Percentiles rank a stretch among this genome's conserved stretches.
phyloP scores from a whole-genome alignment of 129 eudicot genomes.

The Artemisia argyi region DNA sequence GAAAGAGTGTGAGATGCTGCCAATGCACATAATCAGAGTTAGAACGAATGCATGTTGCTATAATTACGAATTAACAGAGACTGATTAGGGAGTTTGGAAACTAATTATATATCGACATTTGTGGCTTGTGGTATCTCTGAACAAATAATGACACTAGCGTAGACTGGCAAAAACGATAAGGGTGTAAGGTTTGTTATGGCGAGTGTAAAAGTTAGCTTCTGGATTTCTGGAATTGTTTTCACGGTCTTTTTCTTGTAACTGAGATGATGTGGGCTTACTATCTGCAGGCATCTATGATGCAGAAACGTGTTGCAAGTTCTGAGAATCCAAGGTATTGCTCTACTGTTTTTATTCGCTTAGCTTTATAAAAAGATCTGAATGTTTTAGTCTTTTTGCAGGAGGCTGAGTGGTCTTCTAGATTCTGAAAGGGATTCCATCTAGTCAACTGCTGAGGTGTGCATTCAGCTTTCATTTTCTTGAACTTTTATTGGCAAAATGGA shows the following conservation, averaged over 20 bases:
- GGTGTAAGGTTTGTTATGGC: background rate
- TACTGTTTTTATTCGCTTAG: background rate
- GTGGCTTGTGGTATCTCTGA: background rate
- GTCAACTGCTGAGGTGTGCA: constrained; percentile 9
- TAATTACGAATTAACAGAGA: no score
- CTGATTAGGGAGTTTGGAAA: no score
- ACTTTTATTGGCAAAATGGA: background rate
- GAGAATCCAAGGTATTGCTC: constrained; percentile 80
- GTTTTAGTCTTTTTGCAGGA: background rate
- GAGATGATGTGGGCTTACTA: background rate
- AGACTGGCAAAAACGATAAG: background rate
- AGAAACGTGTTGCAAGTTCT: constrained; percentile 75
- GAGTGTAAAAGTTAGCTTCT: background rate
- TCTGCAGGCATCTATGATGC: constrained; percentile 90
- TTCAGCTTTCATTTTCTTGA: background rate
- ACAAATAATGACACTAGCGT: background rate
- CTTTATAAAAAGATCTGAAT: background rate
- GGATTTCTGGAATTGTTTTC: background rate
- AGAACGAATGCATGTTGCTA: background rate
- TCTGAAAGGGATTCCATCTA: constrained; percentile 3
- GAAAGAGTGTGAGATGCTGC: background rate
- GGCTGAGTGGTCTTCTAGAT: constrained; percentile 4
- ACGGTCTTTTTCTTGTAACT: background rate
- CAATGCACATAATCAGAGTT: no score
- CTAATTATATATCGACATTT: background rate